A percentile compares a stretch with the other conserved stretches of the same genome.
These are phyloP conservation scores for Xerocomus minutiporus DNA, from an alignment of 1,284 basidiomycete species.

Conservation along the genomic window DNA sequence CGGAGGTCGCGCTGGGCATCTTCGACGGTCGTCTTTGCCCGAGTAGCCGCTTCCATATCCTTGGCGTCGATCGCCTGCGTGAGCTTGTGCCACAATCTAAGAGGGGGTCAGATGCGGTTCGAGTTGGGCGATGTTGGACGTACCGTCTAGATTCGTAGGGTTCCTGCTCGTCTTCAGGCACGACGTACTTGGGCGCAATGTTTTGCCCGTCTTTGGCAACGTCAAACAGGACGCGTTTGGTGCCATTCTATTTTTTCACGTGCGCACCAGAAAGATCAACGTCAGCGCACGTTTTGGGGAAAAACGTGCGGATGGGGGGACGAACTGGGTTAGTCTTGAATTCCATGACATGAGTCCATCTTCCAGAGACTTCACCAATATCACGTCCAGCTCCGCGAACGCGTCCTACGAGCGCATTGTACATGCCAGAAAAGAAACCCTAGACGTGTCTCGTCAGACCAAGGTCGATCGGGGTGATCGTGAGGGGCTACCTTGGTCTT, in stretches of 20 bases:
- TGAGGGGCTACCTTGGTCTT: conserved; percentile 77
- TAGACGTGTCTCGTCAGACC: conserved; percentile 28
- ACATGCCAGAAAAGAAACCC: conserved; percentile 97
- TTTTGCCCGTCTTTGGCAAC: conserved; percentile 69
- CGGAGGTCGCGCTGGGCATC: conserved; percentile 86
- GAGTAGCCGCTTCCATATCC: conserved; percentile 93
- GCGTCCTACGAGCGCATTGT: conserved; percentile 86
- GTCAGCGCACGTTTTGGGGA: too few relatives aligned
- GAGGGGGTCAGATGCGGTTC: not conserved
- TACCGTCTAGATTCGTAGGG: conserved; percentile 84
- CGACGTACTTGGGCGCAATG: conserved; percentile 77
- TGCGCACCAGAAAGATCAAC: too few relatives aligned
- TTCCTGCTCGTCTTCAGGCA: conserved; percentile 85
- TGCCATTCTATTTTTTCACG: conserved; percentile 40
- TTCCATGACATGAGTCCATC: conserved; percentile 92
- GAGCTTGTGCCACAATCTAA: conserved; percentile 78
- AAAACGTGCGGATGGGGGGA: not conserved
- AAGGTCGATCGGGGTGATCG: not conserved
- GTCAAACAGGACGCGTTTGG: conserved; percentile 82
- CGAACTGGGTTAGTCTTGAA: conserved; percentile 68
- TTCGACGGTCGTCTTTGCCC: conserved; percentile 87
- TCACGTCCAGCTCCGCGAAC: conserved; percentile 67
- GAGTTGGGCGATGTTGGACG: conserved; percentile 18
- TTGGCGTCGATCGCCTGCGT: conserved; percentile 84
- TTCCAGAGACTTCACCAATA: conserved; percentile 83